Conservation (phyloP, 805 yeast genomes). For the Myxozyma monticola region DNA sequence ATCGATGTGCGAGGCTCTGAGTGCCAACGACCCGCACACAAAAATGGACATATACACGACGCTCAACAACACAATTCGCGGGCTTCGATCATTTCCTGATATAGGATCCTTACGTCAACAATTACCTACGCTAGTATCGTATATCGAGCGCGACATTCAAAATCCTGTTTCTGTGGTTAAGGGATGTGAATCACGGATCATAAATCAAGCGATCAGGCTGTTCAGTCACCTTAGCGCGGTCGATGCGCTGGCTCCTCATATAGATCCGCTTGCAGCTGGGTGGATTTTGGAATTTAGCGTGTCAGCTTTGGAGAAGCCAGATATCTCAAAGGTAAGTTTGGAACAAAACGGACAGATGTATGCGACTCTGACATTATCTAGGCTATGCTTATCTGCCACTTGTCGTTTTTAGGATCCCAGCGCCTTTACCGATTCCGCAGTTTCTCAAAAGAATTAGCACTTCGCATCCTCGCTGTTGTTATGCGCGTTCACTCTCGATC, state of each 20-base stretch:
- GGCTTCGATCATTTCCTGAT: constrained; percentile 14
- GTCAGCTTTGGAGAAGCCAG: constrained; percentile 8
- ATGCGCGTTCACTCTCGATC: constrained; percentile 5
- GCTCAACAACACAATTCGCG: constrained; percentile 13
- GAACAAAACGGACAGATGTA: background rate
- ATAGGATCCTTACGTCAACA: constrained; percentile 4
- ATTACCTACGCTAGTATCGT: constrained; percentile 8
- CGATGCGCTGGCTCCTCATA: constrained; percentile 1
- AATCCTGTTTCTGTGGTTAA: constrained; percentile 15
- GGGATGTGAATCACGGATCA: constrained; percentile 24
- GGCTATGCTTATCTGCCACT: constrained; percentile 13
- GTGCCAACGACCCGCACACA: constrained; percentile 15
- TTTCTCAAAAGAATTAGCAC: constrained; percentile 7
- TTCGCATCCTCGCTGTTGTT: constrained; percentile 12
- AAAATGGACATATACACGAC: constrained; percentile 22
- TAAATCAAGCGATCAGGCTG: constrained; percentile 19
- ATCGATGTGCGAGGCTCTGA: constrained; percentile 20
- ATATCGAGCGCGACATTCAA: constrained; percentile 22
- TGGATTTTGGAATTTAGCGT: constrained; percentile 15
- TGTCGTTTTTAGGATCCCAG: constrained; percentile 17
- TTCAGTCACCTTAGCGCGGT: constrained; percentile 8
- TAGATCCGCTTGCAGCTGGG: constrained; percentile 12
- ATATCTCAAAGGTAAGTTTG: constrained; percentile 13
- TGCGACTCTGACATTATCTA: background rate
- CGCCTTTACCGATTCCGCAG: constrained; percentile 3